Percentiles rank a stretch among this genome's conserved stretches.
These are phyloP conservation scores for Pugionium cornutum DNA, from an alignment of 345 rosid species.

Conservation along the genomic window DNA sequence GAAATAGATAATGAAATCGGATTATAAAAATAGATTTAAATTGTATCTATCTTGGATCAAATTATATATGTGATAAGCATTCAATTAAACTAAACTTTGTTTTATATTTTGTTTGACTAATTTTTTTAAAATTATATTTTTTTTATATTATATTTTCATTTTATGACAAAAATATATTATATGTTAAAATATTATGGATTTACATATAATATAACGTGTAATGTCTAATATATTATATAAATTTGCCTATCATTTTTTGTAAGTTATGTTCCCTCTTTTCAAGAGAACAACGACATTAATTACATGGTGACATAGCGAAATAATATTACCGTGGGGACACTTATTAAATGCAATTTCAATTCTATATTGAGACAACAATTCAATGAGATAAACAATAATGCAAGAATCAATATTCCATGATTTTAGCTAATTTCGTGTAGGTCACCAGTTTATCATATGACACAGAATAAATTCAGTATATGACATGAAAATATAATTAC, in stretches of 20 bases:
- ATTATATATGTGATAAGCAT: no score
- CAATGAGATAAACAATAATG: constrained; percentile 1
- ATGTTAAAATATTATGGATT: no score
- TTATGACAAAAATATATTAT: no score
- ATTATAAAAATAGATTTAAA: no score
- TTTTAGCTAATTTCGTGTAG: neutral
- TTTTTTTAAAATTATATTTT: no score
- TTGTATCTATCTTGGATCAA: no score
- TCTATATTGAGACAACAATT: constrained; percentile 15
- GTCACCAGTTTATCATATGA: neutral
- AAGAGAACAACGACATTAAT: constrained; percentile 27
- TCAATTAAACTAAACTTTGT: no score
- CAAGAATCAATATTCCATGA: constrained; percentile 6
- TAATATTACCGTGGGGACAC: constrained; percentile 30
- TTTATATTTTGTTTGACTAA: no score
- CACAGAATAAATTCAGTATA: neutral
- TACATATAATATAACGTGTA: no score
- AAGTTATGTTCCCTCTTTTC: constrained; percentile 15
- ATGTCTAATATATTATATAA: no score
- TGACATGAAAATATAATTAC: constrained; percentile 38
- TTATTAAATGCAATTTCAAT: constrained; percentile 31
- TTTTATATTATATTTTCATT: no score
- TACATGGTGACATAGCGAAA: constrained; percentile 3
- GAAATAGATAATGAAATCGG: no score
- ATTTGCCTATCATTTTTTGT: neutral